Base-by-base conservation (phyloP, 2,329 filamentous ascomycete species). In the Botrytis tulipae region DNA sequence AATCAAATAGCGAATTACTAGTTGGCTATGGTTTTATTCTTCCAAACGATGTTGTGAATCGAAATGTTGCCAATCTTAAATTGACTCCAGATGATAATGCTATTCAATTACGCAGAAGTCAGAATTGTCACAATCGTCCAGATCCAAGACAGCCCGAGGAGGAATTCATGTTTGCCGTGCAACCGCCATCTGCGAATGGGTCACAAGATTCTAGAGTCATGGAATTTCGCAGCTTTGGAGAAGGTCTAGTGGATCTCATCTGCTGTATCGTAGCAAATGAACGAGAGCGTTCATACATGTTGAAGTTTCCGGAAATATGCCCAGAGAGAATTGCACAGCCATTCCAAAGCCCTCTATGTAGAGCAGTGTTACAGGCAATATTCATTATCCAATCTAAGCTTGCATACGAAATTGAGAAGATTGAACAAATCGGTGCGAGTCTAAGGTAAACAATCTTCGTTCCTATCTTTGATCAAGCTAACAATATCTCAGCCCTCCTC, bases 1-100 rank as follows among this genome's bases (percentile, higher is more conserved):
- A 93, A 81, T 92, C 91, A 10, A 94, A 94, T 78, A 91, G 90
- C 74, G 91, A 93, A 82, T 83, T 92, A 37, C 84, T 92, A 1
- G 82, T 91, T 2, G 89, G 86, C 0, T 92, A 92, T 78, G 89
- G 89, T 3, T 91, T 91, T 78, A 84, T 87, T 75, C 79, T 91
- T 0, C 84, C 86, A 71, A 84, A 83, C 0, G 44, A 51, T 60
- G 3, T 35, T 32, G 20, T 65, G 80, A 82, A 73, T n/a, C 80
- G 78, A 7, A 81, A 89, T 73, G 54, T 71, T 29, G 77, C 79
- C 18, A 79, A 80, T 51, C 59, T 80, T 4, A 80, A 77, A 73
- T 44, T 81, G 29, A 77, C 71, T 14, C 78, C 79, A 3, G n/a
- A 63, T 10, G 46, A 46, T 32, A 67, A 75, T 29, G 74, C 71